Conservation (phyloP, 139 green algal species). For the Diplosphaera chodatii region DNA sequence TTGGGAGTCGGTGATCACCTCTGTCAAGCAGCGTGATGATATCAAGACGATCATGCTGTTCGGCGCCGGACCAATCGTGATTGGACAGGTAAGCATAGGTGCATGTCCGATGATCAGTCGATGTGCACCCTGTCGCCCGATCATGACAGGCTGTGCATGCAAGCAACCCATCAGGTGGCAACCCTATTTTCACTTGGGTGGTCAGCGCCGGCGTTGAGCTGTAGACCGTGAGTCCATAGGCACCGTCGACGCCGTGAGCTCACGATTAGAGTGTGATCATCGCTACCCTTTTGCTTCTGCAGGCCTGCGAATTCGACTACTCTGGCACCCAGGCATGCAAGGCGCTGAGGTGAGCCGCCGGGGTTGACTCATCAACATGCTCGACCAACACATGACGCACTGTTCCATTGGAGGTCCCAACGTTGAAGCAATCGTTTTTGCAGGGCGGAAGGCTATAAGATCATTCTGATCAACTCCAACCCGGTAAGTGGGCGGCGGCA, state of each 20-base stretch:
- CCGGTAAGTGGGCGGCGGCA: conserved; percentile 59
- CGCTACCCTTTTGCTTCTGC: conserved; percentile 11
- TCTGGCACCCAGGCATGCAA: conserved; percentile 98
- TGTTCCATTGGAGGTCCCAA: no score
- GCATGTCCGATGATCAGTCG: no score
- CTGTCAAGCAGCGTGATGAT: conserved; percentile 55
- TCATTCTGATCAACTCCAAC: conserved; percentile 98
- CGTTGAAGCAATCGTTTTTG: no score
- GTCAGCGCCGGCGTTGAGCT: no score
- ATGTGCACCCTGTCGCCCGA: no score
- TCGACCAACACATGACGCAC: no score
- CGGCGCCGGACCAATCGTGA: conserved; percentile 96
- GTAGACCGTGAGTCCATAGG: no score
- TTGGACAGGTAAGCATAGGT: conserved; percentile 81
- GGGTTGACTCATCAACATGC: no score
- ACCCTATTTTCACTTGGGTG: background rate
- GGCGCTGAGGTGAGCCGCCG: conserved; percentile 90
- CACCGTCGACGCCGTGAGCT: no score
- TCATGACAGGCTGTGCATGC: background rate
- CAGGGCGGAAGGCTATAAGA: conserved; percentile 90
- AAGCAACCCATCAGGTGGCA: background rate
- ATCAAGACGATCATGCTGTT: conserved; percentile 88
- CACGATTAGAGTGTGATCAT: background rate
- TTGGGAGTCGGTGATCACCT: conserved; percentile 14
- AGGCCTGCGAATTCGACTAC: conserved; percentile 99